Conservation (phyloP, 2,329 filamentous ascomycete species). For the Samsoniella hepiali region DNA sequence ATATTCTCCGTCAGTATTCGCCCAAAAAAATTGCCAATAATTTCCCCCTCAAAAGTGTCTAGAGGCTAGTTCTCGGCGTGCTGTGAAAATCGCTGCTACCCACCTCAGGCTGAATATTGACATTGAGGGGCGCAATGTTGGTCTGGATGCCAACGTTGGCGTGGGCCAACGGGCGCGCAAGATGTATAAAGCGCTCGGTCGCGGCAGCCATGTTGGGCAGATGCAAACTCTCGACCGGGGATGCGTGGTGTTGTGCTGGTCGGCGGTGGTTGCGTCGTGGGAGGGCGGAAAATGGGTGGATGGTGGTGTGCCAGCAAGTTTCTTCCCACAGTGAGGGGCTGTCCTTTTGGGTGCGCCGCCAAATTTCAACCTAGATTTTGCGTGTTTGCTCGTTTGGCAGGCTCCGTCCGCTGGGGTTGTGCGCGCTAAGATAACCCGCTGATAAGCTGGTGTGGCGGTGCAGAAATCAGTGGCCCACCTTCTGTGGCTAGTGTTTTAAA, state of each 20-base stretch:
- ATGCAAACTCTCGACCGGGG: slow-evolving; percentile 18
- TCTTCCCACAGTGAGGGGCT: slow-evolving; percentile 21
- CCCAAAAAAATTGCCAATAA: neutral
- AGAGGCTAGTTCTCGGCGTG: neutral
- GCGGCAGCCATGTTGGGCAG: slow-evolving; percentile 72
- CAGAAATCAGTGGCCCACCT: slow-evolving; percentile 24
- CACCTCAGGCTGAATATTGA: slow-evolving; percentile 95
- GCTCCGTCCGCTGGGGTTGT: slow-evolving; percentile 44
- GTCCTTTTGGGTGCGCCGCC: slow-evolving; percentile 18
- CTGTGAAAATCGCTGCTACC: slow-evolving; percentile 28
- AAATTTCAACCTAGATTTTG: slow-evolving; percentile 42
- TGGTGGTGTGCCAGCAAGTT: slow-evolving; percentile 21
- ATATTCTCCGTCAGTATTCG: slow-evolving; percentile 1
- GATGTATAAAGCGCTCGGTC: slow-evolving; percentile 86
- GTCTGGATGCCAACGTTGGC: slow-evolving; percentile 74
- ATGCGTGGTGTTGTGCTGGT: slow-evolving; percentile 12
- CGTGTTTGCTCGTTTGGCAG: slow-evolving; percentile 41
- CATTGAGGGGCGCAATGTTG: slow-evolving; percentile 85
- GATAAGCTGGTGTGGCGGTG: slow-evolving; percentile 37
- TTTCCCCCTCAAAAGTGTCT: neutral
- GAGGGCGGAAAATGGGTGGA: slow-evolving; percentile 19
- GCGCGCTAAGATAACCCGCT: slow-evolving; percentile 51
- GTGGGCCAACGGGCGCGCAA: slow-evolving; percentile 87
- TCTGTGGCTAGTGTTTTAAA: slow-evolving; percentile 31
- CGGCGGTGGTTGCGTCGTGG: slow-evolving; percentile 23